These are phyloP conservation scores for Xylaria nigripes DNA, from an alignment of 495 filamentous ascomycete species.

Conservation along the genomic window DNA sequence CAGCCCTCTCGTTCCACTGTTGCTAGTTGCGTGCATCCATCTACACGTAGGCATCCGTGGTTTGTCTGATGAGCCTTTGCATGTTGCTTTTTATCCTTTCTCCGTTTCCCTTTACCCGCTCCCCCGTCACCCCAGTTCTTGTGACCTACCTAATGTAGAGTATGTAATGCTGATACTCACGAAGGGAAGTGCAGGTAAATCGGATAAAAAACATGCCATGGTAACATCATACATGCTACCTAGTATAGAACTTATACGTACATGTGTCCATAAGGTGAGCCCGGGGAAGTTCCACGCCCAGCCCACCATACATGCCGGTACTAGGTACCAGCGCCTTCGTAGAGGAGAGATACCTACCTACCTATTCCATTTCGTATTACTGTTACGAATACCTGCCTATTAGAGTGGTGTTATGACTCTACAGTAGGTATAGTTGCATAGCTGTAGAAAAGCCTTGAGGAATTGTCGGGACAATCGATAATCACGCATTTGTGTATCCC, in stretches of 20 bases:
- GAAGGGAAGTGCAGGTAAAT: background rate
- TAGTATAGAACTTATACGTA: background rate
- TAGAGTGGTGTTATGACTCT: no score
- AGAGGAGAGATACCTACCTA: background rate
- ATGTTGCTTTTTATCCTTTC: conserved; percentile 13
- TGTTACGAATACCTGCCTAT: no score
- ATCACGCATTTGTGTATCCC: no score
- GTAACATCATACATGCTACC: background rate
- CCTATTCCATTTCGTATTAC: no score
- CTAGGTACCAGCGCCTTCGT: background rate
- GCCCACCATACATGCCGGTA: background rate
- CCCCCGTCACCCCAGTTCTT: conserved; percentile 4
- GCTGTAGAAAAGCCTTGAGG: no score
- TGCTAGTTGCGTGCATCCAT: conserved; percentile 8
- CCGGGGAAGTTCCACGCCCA: background rate
- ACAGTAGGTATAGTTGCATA: no score
- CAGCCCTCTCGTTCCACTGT: conserved; percentile 9
- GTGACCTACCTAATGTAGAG: conserved; percentile 6
- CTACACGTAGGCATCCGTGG: conserved; percentile 14
- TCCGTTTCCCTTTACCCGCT: conserved; percentile 3
- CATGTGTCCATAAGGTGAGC: background rate
- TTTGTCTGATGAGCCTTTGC: conserved; percentile 8
- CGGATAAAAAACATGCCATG: background rate
- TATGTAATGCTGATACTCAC: conserved; percentile 4
- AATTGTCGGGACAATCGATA: no score